Evolutionary conservation across 2,329 filamentous ascomycete species (phyloP).

Genomic region (Geosmithia flava): DNA sequence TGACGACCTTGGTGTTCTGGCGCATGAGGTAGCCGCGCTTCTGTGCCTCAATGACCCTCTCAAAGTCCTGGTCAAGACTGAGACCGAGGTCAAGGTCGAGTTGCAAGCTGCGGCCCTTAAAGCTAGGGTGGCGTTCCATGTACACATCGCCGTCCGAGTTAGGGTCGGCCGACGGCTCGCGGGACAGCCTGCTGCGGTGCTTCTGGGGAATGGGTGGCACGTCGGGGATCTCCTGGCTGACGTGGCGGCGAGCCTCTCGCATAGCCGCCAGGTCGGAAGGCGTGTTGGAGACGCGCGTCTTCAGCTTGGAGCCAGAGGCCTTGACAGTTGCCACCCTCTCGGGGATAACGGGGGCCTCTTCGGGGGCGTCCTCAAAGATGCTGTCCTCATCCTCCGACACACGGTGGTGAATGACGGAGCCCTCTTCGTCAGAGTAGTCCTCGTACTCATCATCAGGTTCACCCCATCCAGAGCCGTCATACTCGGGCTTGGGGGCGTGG

Average conservation of each 20-base stretch:
- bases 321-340: slow-evolving; percentile 82
- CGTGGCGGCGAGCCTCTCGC: slow-evolving; percentile 74
- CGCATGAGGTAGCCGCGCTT: slow-evolving; percentile 99
- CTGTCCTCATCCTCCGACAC: slow-evolving; percentile 25
- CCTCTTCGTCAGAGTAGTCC: slow-evolving; percentile 41
- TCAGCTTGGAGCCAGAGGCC: slow-evolving; percentile 73
- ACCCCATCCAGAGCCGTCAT: slow-evolving; percentile 51
- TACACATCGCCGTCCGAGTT: slow-evolving; percentile 21
- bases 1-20: slow-evolving; percentile 93
- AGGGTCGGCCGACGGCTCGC: slow-evolving; percentile 14
- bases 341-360: slow-evolving; percentile 55
- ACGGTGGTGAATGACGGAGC: slow-evolving; percentile 77
- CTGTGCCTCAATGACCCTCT: slow-evolving; percentile 89
- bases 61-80: slow-evolving; percentile 84
- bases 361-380: slow-evolving; percentile 21
- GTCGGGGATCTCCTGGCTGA: slow-evolving; percentile 59
- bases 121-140: slow-evolving; percentile 54
- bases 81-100: slow-evolving; percentile 73
- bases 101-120: slow-evolving; percentile 73
- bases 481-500: slow-evolving; percentile 40
- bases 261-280: slow-evolving; percentile 75
- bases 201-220: slow-evolving; percentile 50
- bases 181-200: slow-evolving; percentile 42
- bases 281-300: slow-evolving; percentile 78
- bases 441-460: slow-evolving; percentile 34